Evolutionary conservation across 805 yeast species (phyloP), one percentile per base, ranked within the genome.

Genomic region (Candida manassasensis): DNA sequence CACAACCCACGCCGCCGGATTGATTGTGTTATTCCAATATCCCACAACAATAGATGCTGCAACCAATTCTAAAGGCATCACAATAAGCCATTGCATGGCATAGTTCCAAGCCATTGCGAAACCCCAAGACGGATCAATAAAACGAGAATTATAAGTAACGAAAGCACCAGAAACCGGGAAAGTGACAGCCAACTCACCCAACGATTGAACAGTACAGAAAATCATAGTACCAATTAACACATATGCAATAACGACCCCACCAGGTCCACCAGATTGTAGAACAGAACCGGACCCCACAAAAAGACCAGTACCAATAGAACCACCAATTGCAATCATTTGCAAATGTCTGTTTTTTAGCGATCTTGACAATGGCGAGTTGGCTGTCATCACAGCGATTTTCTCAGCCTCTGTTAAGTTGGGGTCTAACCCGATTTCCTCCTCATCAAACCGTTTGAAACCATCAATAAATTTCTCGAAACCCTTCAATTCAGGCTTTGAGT

Each of bases 261-360:
- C 84, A 11, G 90, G 89, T 21, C 90, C 90, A 55, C 86, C 83
- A 21, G 69, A 61, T 13, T 68, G 43, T 34, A 84, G 58, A 3
- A 84, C 72, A 13, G 70, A 55, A 44, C 86, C 84, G 2, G 86
- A 73, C 51, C 87, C 87, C 21, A 86, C 82, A 41, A 86, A 77
- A 35, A 85, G 65, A 55, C 93, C 95, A 11, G 93, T 81, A 49
- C 95, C 95, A 47, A 85, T 84, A 41, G 82, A 73, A 31, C 90
- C 88, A 48, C 90, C 90, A 43, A 84, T 69, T 35, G 94, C 89
- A 61, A 84, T 84, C 88, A 84, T 80, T 44, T 81, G 80, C 47
- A 84, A 57, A 53, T 84, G 90, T 52, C 89, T 70, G 29, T 75
- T 71, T 46, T 75, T 77, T 34, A 80, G 63, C 6, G 71, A 55